Percentiles rank a stretch among this genome's conserved stretches.
Conservation (phyloP, 495 filamentous ascomycete genomes). For the Patellaria atrata region DNA sequence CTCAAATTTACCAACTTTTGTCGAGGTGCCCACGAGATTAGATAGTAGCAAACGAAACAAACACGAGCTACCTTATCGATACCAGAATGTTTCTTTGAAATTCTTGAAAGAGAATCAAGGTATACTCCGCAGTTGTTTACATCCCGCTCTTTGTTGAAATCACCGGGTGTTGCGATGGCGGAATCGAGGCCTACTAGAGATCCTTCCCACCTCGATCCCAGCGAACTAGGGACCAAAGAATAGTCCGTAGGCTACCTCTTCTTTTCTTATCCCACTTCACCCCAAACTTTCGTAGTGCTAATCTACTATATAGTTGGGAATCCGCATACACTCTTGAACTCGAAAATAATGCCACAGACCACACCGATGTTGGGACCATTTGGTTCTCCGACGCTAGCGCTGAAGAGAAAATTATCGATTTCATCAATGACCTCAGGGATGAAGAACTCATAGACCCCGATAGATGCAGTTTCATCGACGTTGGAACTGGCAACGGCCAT, state of each 20-base stretch:
- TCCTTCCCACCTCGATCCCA: constrained; percentile 43
- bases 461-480: constrained; percentile 43
- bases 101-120: too few relatives aligned
- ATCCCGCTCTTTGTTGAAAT: too few relatives aligned
- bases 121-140: too few relatives aligned
- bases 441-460: constrained; percentile 14
- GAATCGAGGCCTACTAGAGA: too few relatives aligned
- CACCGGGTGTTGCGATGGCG: too few relatives aligned
- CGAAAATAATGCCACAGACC: constrained; percentile 44
- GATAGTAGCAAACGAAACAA: too few relatives aligned
- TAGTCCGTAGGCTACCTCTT: constrained; percentile 35
- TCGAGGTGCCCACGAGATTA: too few relatives aligned
- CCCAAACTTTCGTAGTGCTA: constrained; percentile 2
- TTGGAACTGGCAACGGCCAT: constrained; percentile 88
- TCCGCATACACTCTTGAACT: constrained; percentile 46
- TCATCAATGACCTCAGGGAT: constrained; percentile 30
- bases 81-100: too few relatives aligned
- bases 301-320: constrained; percentile 59
- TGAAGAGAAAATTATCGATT: constrained; percentile 43
- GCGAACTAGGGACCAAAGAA: constrained; percentile 52
- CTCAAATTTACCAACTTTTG: too few relatives aligned
- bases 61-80: too few relatives aligned
- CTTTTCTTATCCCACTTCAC: constrained; percentile 1
- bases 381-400: constrained; percentile 67
- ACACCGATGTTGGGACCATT: constrained; percentile 50